Percentiles rank a stretch among this genome's conserved stretches.
phyloP scores from a whole-genome alignment of 306 rosid genomes.

The Biancaea sappan region DNA sequence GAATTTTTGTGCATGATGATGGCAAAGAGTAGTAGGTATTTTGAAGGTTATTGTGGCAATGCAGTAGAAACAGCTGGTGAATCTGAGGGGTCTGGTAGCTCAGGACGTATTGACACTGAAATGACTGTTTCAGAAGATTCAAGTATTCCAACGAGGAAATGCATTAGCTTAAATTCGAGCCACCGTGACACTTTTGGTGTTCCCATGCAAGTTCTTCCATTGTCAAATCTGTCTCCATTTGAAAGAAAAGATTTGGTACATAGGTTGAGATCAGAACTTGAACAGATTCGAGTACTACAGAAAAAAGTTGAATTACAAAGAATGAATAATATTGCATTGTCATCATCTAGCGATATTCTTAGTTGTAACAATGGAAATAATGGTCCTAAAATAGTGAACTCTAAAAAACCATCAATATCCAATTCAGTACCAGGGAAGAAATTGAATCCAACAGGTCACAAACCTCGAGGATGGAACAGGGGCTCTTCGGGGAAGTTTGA shows the following conservation, averaged over 20 bases:
- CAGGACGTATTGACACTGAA: slow-evolving; percentile 74
- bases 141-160: slow-evolving; percentile 57
- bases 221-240: slow-evolving; percentile 51
- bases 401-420: slow-evolving; percentile 43
- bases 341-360: slow-evolving; percentile 83
- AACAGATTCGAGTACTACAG: slow-evolving; percentile 58
- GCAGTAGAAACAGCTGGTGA: slow-evolving; percentile 59
- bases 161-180: slow-evolving; percentile 61
- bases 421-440: slow-evolving; percentile 46
- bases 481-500: slow-evolving; percentile 60
- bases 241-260: slow-evolving; percentile 60
- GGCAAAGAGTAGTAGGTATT: slow-evolving; percentile 55
- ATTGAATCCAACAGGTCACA: slow-evolving; percentile 37
- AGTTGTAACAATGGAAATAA: slow-evolving; percentile 63
- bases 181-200: slow-evolving; percentile 43
- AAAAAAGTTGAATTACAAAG: slow-evolving; percentile 65
- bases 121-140: slow-evolving; percentile 80
- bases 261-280: slow-evolving; percentile 68
- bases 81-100: slow-evolving; percentile 83
- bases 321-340: slow-evolving; percentile 53
- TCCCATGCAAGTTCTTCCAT: slow-evolving; percentile 55
- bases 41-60: slow-evolving; percentile 59
- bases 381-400: slow-evolving; percentile 45
- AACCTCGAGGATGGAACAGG: slow-evolving; percentile 54
- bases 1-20: slow-evolving; percentile 21